Evolutionary conservation across 768 basidiomycete genomes (phyloP).

Genomic region (Suillus plorans): DNA sequence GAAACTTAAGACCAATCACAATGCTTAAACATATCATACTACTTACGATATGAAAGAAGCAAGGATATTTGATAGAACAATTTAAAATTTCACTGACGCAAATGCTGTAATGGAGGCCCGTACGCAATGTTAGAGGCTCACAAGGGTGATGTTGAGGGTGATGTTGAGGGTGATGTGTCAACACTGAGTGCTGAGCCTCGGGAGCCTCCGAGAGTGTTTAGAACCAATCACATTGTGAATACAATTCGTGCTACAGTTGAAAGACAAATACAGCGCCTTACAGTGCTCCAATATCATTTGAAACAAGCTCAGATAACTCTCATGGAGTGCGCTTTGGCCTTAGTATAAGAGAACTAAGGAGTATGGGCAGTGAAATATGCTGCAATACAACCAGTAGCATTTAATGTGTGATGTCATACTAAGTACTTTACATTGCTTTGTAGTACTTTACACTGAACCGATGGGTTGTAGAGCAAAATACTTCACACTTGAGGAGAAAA

Average conservation of each 20-base stretch:
- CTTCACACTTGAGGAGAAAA: not conserved
- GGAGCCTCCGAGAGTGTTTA: not conserved
- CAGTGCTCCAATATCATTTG: not conserved
- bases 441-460: not conserved
- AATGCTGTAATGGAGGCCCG: not conserved
- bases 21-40: not conserved
- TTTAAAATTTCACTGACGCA: not conserved
- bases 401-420: not conserved
- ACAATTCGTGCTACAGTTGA: not conserved
- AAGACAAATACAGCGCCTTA: not conserved
- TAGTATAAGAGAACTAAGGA: not conserved
- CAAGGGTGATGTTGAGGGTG: not conserved
- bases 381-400: not conserved
- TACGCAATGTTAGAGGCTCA: not conserved
- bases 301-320: not conserved
- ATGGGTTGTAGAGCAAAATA: slow-evolving; percentile 5
- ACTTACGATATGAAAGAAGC: not conserved
- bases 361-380: not conserved
- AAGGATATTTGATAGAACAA: not conserved
- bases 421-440: not conserved
- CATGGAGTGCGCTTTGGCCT: not conserved
- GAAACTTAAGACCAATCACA: not conserved
- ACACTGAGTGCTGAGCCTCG: not conserved
- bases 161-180: not conserved
- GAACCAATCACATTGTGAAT: not conserved